A percentile compares a stretch with the other conserved stretches of the same genome.
These are phyloP conservation scores for Amylostereum areolatum DNA, from an alignment of 1,284 basidiomycete species.

Conservation along the genomic window DNA sequence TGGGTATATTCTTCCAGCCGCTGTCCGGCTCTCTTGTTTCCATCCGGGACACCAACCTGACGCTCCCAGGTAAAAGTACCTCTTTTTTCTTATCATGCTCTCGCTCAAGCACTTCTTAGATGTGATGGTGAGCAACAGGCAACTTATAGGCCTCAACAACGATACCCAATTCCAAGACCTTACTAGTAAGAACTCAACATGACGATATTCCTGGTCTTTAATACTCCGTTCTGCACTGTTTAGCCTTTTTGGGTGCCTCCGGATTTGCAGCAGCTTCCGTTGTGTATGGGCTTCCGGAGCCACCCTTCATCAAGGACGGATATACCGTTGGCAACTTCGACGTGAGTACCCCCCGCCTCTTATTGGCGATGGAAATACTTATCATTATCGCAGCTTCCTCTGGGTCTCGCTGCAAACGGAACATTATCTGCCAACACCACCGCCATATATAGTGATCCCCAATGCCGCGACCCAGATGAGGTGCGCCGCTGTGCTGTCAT, in stretches of 20 bases:
- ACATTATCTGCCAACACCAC: slow-evolving; percentile 41
- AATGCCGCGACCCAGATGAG: slow-evolving; percentile 30
- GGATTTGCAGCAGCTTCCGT: slow-evolving; percentile 45
- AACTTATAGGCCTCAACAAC: slow-evolving; percentile 39
- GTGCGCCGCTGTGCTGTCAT: slow-evolving; percentile 19
- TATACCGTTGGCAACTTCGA: slow-evolving; percentile 43
- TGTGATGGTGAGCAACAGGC: slow-evolving; percentile 27
- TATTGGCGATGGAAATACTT: neutral
- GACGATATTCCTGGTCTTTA: neutral
- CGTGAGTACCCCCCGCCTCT: slow-evolving; percentile 18
- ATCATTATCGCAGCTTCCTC: slow-evolving; percentile 14
- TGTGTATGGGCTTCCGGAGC: slow-evolving; percentile 36
- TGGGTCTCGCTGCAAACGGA: slow-evolving; percentile 22
- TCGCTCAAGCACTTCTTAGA: slow-evolving; percentile 18
- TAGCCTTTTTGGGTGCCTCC: slow-evolving; percentile 46
- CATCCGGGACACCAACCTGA: neutral
- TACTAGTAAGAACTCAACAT: slow-evolving; percentile 29
- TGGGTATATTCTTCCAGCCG: too few species aligned
- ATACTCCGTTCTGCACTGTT: neutral
- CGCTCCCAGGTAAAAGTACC: slow-evolving; percentile 26
- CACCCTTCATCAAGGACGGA: slow-evolving; percentile 35
- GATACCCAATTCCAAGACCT: slow-evolving; percentile 37
- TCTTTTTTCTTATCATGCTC: slow-evolving; percentile 1
- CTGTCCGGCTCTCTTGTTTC: too few species aligned
- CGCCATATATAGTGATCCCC: slow-evolving; percentile 35